phyloP scores from a whole-genome alignment of 2,329 filamentous ascomycete genomes.

The Pseudogymnoascus sp. region DNA sequence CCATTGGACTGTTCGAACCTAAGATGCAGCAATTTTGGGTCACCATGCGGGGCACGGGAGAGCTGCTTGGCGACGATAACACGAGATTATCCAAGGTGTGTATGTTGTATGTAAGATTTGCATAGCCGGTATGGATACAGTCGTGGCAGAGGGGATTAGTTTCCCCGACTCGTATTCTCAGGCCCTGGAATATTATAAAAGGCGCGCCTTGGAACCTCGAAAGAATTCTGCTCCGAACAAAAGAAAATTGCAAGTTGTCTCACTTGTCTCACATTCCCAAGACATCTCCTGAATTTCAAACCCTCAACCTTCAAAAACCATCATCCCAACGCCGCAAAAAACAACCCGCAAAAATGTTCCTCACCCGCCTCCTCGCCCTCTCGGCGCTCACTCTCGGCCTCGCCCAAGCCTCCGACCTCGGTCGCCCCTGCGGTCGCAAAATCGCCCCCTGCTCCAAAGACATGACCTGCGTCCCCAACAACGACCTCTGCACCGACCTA shows the following conservation, averaged over 20 bases:
- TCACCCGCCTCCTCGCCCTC: not conserved
- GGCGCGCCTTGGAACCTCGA: not conserved
- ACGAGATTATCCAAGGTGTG: not conserved
- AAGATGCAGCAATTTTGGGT: not conserved
- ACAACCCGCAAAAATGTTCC: not conserved
- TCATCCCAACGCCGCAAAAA: not conserved
- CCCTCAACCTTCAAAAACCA: not conserved
- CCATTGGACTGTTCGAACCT: not conserved
- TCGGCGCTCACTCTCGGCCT: not conserved
- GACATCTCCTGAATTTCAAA: not conserved
- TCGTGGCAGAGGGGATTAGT: not conserved
- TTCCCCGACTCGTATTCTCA: not conserved
- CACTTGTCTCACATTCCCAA: not conserved
- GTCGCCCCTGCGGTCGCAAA: conserved; percentile 25
- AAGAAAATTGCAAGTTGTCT: not conserved
- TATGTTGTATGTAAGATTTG: not conserved
- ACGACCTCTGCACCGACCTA: conserved; percentile 26
- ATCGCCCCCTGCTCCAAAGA: conserved; percentile 40
- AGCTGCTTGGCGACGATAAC: not conserved
- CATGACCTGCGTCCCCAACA: conserved; percentile 44
- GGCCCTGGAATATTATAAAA: not conserved
- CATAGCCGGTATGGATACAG: not conserved
- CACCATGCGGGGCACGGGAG: not conserved
- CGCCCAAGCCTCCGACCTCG: not conserved
- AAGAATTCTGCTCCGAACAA: not conserved